Evolutionary conservation across 2,329 filamentous ascomycete genomes (phyloP).

Genomic region (Trichoderma gracile): DNA sequence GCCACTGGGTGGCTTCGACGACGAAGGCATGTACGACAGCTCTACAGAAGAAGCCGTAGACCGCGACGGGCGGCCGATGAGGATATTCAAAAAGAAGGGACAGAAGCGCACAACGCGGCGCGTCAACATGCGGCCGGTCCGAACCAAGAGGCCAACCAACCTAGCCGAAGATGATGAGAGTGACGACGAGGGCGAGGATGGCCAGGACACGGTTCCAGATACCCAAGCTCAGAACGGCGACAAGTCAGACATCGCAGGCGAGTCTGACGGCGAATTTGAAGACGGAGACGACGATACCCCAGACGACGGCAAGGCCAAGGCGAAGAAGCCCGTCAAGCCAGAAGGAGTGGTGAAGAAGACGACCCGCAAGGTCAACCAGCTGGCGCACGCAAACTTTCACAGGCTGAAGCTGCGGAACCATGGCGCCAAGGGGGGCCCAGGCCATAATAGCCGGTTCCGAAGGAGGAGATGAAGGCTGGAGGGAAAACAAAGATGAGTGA

Average conservation of each 20-base stretch:
- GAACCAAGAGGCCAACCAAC: slow-evolving; percentile 49
- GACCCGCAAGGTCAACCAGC: slow-evolving; percentile 61
- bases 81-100: slow-evolving; percentile 78
- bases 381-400: slow-evolving; percentile 68
- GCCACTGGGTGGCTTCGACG: slow-evolving; percentile 63
- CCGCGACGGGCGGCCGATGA: slow-evolving; percentile 60
- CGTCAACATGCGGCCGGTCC: slow-evolving; percentile 62
- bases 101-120: slow-evolving; percentile 75
- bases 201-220: slow-evolving; percentile 37
- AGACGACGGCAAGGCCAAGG: slow-evolving; percentile 28
- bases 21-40: slow-evolving; percentile 60
- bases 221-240: slow-evolving; percentile 31
- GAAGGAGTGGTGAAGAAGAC: slow-evolving; percentile 53
- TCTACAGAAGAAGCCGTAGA: slow-evolving; percentile 50
- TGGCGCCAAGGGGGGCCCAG: slow-evolving; percentile 62
- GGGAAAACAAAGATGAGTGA: background rate
- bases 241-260: slow-evolving; percentile 24
- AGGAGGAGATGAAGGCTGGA: slow-evolving; percentile 42
- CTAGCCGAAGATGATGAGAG: slow-evolving; percentile 31
- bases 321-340: slow-evolving; percentile 35
- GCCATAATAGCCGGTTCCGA: slow-evolving; percentile 59
- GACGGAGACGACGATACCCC: slow-evolving; percentile 27
- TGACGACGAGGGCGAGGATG: slow-evolving; percentile 37
- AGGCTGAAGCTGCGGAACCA: slow-evolving; percentile 63
- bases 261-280: slow-evolving; percentile 27